phyloP scores from a whole-genome alignment of 2,329 filamentous ascomycete species.

The Fusarium devonianum region DNA sequence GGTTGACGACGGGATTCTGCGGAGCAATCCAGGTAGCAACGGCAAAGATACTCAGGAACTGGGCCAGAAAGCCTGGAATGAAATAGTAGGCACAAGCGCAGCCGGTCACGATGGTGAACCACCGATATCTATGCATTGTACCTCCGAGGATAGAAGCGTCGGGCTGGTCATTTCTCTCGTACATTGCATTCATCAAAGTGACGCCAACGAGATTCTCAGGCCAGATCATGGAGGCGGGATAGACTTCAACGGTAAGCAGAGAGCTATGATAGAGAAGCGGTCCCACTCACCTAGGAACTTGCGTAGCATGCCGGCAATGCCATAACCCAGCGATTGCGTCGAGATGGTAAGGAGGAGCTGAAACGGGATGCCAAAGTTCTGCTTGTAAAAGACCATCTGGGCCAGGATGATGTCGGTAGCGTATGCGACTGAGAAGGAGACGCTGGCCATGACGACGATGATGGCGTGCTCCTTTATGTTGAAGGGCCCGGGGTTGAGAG shows the following conservation, averaged over 20 bases:
- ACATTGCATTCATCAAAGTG: slow-evolving; percentile 75
- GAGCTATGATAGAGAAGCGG: fast-evolving
- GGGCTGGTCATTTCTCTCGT: slow-evolving; percentile 62
- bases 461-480: slow-evolving; percentile 75
- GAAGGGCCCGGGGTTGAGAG: slow-evolving; percentile 72
- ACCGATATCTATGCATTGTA: slow-evolving; percentile 69
- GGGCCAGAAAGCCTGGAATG: slow-evolving; percentile 72
- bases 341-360: slow-evolving; percentile 72
- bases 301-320: slow-evolving; percentile 72
- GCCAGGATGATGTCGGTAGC: slow-evolving; percentile 78
- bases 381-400: slow-evolving; percentile 74
- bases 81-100: slow-evolving; percentile 71
- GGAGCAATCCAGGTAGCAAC: slow-evolving; percentile 77
- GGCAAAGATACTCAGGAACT: slow-evolving; percentile 74
- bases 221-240: slow-evolving; percentile 78
- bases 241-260: slow-evolving; percentile 52
- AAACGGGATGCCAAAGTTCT: slow-evolving; percentile 71
- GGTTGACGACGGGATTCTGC: slow-evolving; percentile 72
- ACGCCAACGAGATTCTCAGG: slow-evolving; percentile 71
- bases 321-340: slow-evolving; percentile 74
- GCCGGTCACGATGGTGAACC: slow-evolving; percentile 66
- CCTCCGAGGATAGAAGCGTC: slow-evolving; percentile 67
- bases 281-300: slow-evolving; percentile 63
- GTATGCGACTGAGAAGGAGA: slow-evolving; percentile 74
- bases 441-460: slow-evolving; percentile 75